phyloP scores from a whole-genome alignment of 2,329 filamentous ascomycete species.

The Pseudogymnoascus sp. region DNA sequence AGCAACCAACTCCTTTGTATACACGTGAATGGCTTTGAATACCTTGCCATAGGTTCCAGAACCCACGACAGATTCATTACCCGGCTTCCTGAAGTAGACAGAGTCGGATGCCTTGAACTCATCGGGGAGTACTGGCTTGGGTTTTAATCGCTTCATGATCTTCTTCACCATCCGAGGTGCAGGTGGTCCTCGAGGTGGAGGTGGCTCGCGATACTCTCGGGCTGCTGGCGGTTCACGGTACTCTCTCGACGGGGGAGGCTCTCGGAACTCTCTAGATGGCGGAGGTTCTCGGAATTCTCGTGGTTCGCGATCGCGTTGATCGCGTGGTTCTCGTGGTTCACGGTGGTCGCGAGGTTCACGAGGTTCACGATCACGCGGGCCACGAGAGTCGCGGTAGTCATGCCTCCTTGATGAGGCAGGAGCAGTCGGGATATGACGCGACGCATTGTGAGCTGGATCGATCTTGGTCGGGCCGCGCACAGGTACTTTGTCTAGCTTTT shows the following conservation, averaged over 20 bases:
- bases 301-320: neutral
- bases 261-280: neutral
- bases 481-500: slow-evolving; percentile 53
- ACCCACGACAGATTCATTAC: slow-evolving; percentile 94
- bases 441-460: slow-evolving; percentile 2
- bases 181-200: slow-evolving; percentile 30
- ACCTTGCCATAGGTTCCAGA: slow-evolving; percentile 95
- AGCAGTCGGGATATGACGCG: slow-evolving; percentile 44
- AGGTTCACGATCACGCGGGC: neutral
- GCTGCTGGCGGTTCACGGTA: neutral
- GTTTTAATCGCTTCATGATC: slow-evolving; percentile 61
- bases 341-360: neutral
- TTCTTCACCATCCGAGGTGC: slow-evolving; percentile 53
- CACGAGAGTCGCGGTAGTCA: slow-evolving; percentile 16
- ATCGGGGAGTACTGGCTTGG: slow-evolving; percentile 59
- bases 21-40: slow-evolving; percentile 90
- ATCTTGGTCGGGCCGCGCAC: slow-evolving; percentile 14
- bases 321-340: neutral
- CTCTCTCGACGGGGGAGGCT: neutral
- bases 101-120: slow-evolving; percentile 76
- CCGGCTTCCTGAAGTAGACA: slow-evolving; percentile 89
- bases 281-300: neutral
- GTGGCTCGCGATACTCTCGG: slow-evolving; percentile 23
- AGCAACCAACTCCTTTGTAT: slow-evolving; percentile 74
- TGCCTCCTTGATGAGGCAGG: slow-evolving; percentile 40